Base-by-base conservation (phyloP, 2,329 filamentous ascomycete genomes). In the Aspergillus awamori region DNA sequence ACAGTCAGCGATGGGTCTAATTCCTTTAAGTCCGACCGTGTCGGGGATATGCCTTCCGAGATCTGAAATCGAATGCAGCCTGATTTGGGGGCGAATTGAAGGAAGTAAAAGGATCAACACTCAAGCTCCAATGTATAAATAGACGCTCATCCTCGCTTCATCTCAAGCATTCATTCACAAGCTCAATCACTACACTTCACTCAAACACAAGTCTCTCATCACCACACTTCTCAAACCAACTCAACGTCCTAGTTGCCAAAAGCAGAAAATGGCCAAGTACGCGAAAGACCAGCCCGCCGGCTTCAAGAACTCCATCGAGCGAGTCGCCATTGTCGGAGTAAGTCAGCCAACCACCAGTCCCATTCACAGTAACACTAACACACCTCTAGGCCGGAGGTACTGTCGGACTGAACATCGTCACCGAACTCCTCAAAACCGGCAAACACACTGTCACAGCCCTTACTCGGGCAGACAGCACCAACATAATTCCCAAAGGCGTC, bases 391-490 rank as follows among this genome's bases (percentile, higher is more conserved):
- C 75, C 5, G 72, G 72, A 52, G 77, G 76, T 2, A 71, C 65
- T 5, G 52, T 77, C 64, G 77, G 75, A 15, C 69, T 62, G 1
- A 58, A 67, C 48, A 67, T 78, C 20, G 60, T 64, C 7, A 41
- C 52, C 0, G 70, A 70, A 11, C 79, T 87, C 0, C 69, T 85
- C 3, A 68, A 77, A 11, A 78, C 77, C 1, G 81, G 81, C 41
- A 83, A 79, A 63, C 83, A 86, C 67, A 77, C 72, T 11, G 74
- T 86, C 30, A 86, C 83, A 0, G 84, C 82, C 17, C 72, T 85
- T 24, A 81, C 81, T 10, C 83, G 84, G 28, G 68, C 69, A 24
- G 76, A 71, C 52, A 83, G 81, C 69, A 62, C 64, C 1, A 76
- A 70, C 63, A 73, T 66, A 15, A 67, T 85, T 3, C 83, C 84